Evolutionary conservation across 345 rosid genomes (phyloP).

Genomic region (Brassica incana): DNA sequence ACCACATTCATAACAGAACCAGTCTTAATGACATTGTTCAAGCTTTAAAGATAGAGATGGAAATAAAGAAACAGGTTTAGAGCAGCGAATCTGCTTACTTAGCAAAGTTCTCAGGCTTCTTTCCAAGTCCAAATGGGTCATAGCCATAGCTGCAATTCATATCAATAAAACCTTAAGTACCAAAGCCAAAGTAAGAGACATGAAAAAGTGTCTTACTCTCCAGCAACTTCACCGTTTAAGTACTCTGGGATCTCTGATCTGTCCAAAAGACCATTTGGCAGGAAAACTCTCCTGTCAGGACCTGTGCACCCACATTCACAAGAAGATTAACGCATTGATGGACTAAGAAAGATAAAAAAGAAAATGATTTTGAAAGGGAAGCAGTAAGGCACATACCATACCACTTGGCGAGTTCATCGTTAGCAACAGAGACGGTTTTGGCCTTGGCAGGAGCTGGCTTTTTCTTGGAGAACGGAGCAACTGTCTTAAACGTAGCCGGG

Average conservation of each 20-base stretch:
- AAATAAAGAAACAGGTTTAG: background rate
- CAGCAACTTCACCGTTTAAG: slow-evolving; percentile 94
- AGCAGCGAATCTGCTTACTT: slow-evolving; percentile 51
- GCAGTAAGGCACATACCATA: slow-evolving; percentile 61
- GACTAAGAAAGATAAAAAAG: background rate
- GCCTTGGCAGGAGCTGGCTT: slow-evolving; percentile 70
- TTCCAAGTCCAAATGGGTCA: slow-evolving; percentile 95
- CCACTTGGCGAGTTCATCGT: slow-evolving; percentile 98
- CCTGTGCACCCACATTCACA: slow-evolving; percentile 47
- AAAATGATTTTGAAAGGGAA: background rate
- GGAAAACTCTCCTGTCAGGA: slow-evolving; percentile 95
- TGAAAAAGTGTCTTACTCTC: slow-evolving; percentile 46
- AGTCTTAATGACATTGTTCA: background rate
- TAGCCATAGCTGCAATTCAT: slow-evolving; percentile 83
- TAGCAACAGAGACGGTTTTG: slow-evolving; percentile 45
- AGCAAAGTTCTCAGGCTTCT: slow-evolving; percentile 87
- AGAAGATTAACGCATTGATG: background rate
- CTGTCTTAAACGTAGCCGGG: slow-evolving; percentile 65
- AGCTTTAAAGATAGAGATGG: background rate
- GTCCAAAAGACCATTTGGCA: slow-evolving; percentile 93
- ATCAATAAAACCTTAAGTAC: background rate
- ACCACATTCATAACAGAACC: slow-evolving; percentile 13
- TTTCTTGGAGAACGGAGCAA: slow-evolving; percentile 86
- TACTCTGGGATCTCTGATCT: slow-evolving; percentile 94
- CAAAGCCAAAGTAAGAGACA: background rate